phyloP scores from a whole-genome alignment of 2,329 filamentous ascomycete genomes.

The Paradendryphiella salina region DNA sequence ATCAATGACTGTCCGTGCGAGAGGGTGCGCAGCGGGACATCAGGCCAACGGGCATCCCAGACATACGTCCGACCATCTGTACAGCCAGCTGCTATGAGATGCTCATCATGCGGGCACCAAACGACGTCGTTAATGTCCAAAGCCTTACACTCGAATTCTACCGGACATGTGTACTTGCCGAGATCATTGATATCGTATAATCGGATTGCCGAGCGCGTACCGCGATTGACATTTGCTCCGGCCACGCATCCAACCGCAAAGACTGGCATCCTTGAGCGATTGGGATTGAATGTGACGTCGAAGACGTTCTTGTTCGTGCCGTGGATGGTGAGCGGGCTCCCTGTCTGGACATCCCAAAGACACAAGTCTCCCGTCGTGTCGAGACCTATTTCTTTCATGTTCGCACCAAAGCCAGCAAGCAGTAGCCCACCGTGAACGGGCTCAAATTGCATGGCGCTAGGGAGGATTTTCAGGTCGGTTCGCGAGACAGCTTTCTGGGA shows the following conservation, averaged over 20 bases:
- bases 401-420: constrained; percentile 59
- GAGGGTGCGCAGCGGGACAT: constrained; percentile 54
- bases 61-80: constrained; percentile 63
- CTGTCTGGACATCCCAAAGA: constrained; percentile 56
- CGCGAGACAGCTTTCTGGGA: constrained; percentile 38
- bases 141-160: constrained; percentile 61
- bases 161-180: constrained; percentile 31
- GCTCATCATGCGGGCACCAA: constrained; percentile 55
- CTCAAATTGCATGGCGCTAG: constrained; percentile 42
- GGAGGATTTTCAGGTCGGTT: constrained; percentile 36
- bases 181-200: constrained; percentile 53
- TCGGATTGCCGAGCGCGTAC: constrained; percentile 56
- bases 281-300: constrained; percentile 61
- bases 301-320: constrained; percentile 60
- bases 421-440: constrained; percentile 47
- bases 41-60: constrained; percentile 59
- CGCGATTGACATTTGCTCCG: constrained; percentile 41
- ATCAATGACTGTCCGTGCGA: constrained; percentile 56
- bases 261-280: constrained; percentile 34
- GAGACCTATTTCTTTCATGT: constrained; percentile 35
- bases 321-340: constrained; percentile 47
- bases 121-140: constrained; percentile 64
- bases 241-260: constrained; percentile 60
- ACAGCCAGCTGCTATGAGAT: constrained; percentile 61
- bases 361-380: constrained; percentile 57